Conservation (phyloP, 2,329 filamentous ascomycete genomes). For the Lachnellula occidentalis region DNA sequence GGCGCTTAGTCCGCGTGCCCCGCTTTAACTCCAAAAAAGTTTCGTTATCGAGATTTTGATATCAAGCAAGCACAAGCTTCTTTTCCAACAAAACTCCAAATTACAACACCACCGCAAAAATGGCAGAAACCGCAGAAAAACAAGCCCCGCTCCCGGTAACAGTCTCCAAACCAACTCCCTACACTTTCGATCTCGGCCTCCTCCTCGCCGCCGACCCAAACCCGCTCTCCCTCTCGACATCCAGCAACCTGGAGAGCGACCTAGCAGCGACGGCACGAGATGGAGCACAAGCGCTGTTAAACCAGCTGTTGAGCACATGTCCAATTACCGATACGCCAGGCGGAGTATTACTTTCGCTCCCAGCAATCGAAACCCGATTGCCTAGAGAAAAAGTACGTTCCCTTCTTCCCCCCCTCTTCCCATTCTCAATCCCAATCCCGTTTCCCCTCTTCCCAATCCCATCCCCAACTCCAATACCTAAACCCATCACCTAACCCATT, state of each 20-base stretch:
- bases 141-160: constrained; percentile 47
- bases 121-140: constrained; percentile 1
- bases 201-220: constrained; percentile 85
- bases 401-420: background rate
- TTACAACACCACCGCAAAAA: background rate
- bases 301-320: constrained; percentile 88
- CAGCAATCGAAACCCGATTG: constrained; percentile 61
- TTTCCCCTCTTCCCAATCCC: background rate
- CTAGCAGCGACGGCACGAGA: constrained; percentile 75
- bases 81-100: background rate
- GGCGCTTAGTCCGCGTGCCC: constrained; percentile 1
- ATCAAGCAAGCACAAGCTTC: constrained; percentile 6
- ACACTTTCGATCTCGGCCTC: constrained; percentile 86
- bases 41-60: constrained; percentile 9
- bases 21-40: constrained; percentile 9
- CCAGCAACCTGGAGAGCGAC: constrained; percentile 53
- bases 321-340: constrained; percentile 63
- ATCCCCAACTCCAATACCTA: background rate
- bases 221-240: constrained; percentile 56
- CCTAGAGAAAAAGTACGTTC: constrained; percentile 71
- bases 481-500: background rate
- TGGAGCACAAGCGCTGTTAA: constrained; percentile 85
- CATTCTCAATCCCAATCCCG: background rate
- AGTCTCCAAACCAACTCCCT: constrained; percentile 79
- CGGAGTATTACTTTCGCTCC: constrained; percentile 75